Conservation (phyloP, 2,329 filamentous ascomycete genomes). For the Aspergillus transmontanensis region DNA sequence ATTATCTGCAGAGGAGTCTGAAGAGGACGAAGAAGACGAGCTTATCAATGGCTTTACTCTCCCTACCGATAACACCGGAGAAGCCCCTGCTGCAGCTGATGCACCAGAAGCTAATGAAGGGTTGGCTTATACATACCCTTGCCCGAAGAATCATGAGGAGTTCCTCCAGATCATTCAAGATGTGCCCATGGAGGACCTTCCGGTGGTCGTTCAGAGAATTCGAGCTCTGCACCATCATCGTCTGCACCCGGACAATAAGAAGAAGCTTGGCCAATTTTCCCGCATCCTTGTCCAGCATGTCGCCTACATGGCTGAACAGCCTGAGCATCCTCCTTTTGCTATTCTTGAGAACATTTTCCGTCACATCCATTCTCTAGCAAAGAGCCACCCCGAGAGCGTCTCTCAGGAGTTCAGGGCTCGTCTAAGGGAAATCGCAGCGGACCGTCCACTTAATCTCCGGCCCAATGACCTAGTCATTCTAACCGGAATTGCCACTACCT, state of each 20-base stretch:
- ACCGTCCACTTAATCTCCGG: constrained; percentile 54
- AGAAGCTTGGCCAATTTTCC: constrained; percentile 66
- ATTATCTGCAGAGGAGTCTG: constrained; percentile 56
- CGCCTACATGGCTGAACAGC: constrained; percentile 57
- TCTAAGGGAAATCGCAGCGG: constrained; percentile 59
- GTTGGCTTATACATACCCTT: constrained; percentile 82
- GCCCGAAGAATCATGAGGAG: constrained; percentile 76
- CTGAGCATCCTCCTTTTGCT: constrained; percentile 60
- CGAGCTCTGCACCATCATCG: constrained; percentile 91
- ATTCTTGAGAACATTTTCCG: constrained; percentile 79
- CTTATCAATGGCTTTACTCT: constrained; percentile 69
- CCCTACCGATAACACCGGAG: constrained; percentile 27
- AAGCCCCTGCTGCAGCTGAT: constrained; percentile 38
- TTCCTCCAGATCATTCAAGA: constrained; percentile 66
- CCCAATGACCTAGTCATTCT: constrained; percentile 81
- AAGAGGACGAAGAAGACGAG: constrained; percentile 64
- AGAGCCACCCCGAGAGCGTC: constrained; percentile 78
- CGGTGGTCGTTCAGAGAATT: constrained; percentile 83
- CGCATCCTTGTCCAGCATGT: constrained; percentile 57
- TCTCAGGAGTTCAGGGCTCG: constrained; percentile 76
- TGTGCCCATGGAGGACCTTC: constrained; percentile 66
- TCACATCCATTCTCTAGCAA: constrained; percentile 89
- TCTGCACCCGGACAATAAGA: constrained; percentile 81
- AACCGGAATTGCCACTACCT: constrained; percentile 79
- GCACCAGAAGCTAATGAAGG: constrained; percentile 50